phyloP scores from a whole-genome alignment of 495 filamentous ascomycete species.

The Chaetomium tenue region DNA sequence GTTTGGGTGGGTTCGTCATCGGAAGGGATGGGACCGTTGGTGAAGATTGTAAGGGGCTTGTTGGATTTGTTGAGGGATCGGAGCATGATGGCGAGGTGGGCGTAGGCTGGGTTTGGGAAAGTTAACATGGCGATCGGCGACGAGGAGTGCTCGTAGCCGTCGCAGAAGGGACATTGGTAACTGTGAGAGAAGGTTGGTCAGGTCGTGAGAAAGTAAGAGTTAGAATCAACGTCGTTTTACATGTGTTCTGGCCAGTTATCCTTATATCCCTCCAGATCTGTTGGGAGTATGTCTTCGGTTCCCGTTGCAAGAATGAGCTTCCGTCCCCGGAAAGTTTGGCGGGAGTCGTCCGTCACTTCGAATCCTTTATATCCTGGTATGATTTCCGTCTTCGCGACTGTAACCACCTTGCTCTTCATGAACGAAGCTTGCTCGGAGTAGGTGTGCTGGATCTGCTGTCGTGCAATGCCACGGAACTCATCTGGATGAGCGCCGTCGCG shows the following conservation, averaged over 20 bases:
- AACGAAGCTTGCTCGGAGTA: background rate
- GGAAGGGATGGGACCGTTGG: slow-evolving; percentile 24
- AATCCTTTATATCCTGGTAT: slow-evolving; percentile 28
- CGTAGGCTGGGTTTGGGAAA: slow-evolving; percentile 1
- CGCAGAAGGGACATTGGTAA: slow-evolving; percentile 34
- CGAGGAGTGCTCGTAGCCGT: slow-evolving; percentile 28
- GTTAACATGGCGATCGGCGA: slow-evolving; percentile 4
- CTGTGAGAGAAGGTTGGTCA: slow-evolving; percentile 1
- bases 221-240: slow-evolving; percentile 17
- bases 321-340: slow-evolving; percentile 38
- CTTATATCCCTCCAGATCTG: slow-evolving; percentile 34
- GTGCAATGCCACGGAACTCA: slow-evolving; percentile 41
- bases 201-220: too few relatives aligned
- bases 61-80: background rate
- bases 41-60: slow-evolving; percentile 23
- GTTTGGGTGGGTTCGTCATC: slow-evolving; percentile 13
- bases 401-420: slow-evolving; percentile 17
- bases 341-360: slow-evolving; percentile 36
- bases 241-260: slow-evolving; percentile 46
- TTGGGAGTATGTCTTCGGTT: slow-evolving; percentile 40
- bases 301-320: slow-evolving; percentile 55
- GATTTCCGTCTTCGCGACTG: slow-evolving; percentile 31
- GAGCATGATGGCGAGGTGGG: background rate
- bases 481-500: slow-evolving; percentile 50
- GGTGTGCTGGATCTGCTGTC: slow-evolving; percentile 39